These are phyloP conservation scores for Wickerhamomyces silvicola DNA, from an alignment of 805 yeast genomes.

Conservation along the genomic window DNA sequence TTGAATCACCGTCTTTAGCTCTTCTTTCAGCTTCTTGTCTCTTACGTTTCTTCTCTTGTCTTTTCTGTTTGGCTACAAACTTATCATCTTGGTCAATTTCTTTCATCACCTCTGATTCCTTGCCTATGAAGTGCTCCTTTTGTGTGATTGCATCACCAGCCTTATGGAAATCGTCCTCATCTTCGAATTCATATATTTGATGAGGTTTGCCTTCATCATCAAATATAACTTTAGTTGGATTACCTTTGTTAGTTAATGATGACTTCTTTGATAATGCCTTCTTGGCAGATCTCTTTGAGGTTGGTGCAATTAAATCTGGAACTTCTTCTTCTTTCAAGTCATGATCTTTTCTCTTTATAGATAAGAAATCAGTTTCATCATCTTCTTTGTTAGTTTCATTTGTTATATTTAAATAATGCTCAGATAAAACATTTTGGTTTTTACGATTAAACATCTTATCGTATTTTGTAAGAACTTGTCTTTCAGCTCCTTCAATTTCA, in stretches of 20 bases:
- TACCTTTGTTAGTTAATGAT: constrained; percentile 52
- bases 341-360: constrained; percentile 75
- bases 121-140: constrained; percentile 56
- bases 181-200: constrained; percentile 84
- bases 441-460: constrained; percentile 94
- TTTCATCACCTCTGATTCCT: constrained; percentile 65
- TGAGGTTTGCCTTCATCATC: constrained; percentile 96
- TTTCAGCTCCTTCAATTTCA: constrained; percentile 34
- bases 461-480: constrained; percentile 72
- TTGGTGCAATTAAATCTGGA: constrained; percentile 55
- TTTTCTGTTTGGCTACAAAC: constrained; percentile 64
- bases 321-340: constrained; percentile 55
- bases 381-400: constrained; percentile 42
- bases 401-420: constrained; percentile 76
- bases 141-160: constrained; percentile 64
- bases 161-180: constrained; percentile 77
- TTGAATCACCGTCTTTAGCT: constrained; percentile 22
- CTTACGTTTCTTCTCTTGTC: constrained; percentile 81
- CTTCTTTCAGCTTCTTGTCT: constrained; percentile 73
- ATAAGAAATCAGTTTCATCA: constrained; percentile 69
- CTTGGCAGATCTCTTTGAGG: constrained; percentile 80
- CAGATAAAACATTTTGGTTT: constrained; percentile 87
- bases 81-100: constrained; percentile 75
- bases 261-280: constrained; percentile 83
- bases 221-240: constrained; percentile 73